A percentile compares a stretch with the other conserved stretches of the same genome.
phyloP scores from a whole-genome alignment of 2,329 filamentous ascomycete genomes.

The Mariannaea sp. region DNA sequence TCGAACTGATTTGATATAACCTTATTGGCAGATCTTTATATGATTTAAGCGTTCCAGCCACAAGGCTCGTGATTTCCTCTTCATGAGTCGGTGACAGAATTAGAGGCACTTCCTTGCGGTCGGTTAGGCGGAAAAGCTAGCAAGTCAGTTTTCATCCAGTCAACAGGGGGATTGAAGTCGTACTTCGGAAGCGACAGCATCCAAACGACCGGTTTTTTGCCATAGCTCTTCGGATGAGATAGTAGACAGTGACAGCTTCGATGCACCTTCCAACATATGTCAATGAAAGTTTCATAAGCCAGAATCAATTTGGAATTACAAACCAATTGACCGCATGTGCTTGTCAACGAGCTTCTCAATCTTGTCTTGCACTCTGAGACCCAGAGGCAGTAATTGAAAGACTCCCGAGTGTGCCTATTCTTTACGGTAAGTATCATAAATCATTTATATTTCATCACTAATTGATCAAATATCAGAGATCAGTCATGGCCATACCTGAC shows the following conservation, averaged over 20 bases:
- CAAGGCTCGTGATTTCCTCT: slow-evolving; percentile 88
- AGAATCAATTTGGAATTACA: slow-evolving; percentile 15
- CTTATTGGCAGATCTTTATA: slow-evolving; percentile 86
- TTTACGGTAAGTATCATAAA: slow-evolving; percentile 7
- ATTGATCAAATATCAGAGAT: too few relatives aligned
- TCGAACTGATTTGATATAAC: slow-evolving; percentile 82
- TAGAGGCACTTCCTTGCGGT: slow-evolving; percentile 75
- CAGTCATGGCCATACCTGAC: slow-evolving; percentile 58
- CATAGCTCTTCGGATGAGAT: slow-evolving; percentile 86
- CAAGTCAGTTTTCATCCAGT: slow-evolving; percentile 31
- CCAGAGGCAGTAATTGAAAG: slow-evolving; percentile 89
- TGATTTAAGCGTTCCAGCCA: slow-evolving; percentile 73
- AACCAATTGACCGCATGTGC: slow-evolving; percentile 80
- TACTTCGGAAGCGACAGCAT: slow-evolving; percentile 74
- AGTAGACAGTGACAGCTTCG: slow-evolving; percentile 80
- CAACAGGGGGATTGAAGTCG: background rate
- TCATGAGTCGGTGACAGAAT: slow-evolving; percentile 93
- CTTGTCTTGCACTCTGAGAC: slow-evolving; percentile 85
- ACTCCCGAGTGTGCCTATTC: slow-evolving; percentile 80
- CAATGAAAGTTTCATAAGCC: slow-evolving; percentile 3
- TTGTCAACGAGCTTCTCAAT: slow-evolving; percentile 84
- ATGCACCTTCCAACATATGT: slow-evolving; percentile 62
- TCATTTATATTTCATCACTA: too few relatives aligned
- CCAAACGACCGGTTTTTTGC: slow-evolving; percentile 81
- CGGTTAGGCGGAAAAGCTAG: slow-evolving; percentile 78